Percentiles rank a stretch among this genome's conserved stretches.
These are phyloP conservation scores for Populus deltoides DNA, from an alignment of 345 rosid species.

Conservation along the genomic window DNA sequence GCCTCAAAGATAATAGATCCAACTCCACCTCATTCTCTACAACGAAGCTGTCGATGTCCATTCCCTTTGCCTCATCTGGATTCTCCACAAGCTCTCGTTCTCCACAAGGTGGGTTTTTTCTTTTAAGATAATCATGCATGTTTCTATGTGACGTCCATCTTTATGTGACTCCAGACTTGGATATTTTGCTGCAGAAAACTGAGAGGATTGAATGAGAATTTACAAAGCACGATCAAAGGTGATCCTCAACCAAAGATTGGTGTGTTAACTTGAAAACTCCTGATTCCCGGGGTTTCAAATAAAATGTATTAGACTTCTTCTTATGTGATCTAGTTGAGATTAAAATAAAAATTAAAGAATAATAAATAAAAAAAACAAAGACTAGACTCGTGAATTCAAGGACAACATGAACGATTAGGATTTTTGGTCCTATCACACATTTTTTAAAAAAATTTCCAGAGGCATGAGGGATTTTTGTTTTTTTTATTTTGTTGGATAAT, in stretches of 20 bases:
- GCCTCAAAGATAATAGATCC: slow-evolving; percentile 44
- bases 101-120: slow-evolving; percentile 35
- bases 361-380: too few relatives aligned
- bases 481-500: too few relatives aligned
- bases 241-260: neutral
- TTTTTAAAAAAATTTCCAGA: too few relatives aligned
- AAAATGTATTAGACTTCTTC: too few relatives aligned
- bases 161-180: slow-evolving; percentile 4
- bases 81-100: slow-evolving; percentile 41
- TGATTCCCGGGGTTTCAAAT: too few relatives aligned
- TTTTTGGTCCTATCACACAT: too few relatives aligned
- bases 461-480: too few relatives aligned
- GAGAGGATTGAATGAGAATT: neutral
- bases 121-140: neutral
- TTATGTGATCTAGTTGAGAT: too few relatives aligned
- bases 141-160: neutral
- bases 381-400: too few relatives aligned
- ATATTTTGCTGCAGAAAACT: slow-evolving; percentile 28
- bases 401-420: too few relatives aligned
- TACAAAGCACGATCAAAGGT: neutral
- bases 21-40: slow-evolving; percentile 44
- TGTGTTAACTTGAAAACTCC: neutral
- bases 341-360: too few relatives aligned
- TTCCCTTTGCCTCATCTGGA: slow-evolving; percentile 46
- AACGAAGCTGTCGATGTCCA: slow-evolving; percentile 55